phyloP scores from a whole-genome alignment of 2,329 filamentous ascomycete genomes.

The Neobulgaria alba region DNA sequence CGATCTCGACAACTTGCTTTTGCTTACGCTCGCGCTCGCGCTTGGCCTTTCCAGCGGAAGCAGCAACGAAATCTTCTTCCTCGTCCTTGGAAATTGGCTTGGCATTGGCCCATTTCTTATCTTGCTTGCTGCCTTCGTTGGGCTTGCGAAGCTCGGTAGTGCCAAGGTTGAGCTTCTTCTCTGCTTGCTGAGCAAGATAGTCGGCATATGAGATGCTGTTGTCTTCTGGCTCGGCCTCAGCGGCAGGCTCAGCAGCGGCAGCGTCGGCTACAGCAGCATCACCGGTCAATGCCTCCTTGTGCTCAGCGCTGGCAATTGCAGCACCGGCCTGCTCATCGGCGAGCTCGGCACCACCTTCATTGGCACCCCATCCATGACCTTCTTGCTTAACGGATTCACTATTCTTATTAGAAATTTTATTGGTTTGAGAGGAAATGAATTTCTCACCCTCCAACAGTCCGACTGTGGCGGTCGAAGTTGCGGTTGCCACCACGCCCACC shows the following conservation, averaged over 20 bases:
- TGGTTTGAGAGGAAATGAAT: background rate
- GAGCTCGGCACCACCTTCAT: conserved; percentile 73
- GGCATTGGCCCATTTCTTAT: conserved; percentile 90
- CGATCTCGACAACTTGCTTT: conserved; percentile 84
- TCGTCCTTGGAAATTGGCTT: conserved; percentile 59
- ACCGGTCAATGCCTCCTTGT: conserved; percentile 57
- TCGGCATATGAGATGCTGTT: conserved; percentile 85
- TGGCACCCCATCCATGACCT: conserved; percentile 81
- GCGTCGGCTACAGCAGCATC: conserved; percentile 35
- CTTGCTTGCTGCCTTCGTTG: conserved; percentile 80
- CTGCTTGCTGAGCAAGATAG: conserved; percentile 69
- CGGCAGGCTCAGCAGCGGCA: conserved; percentile 30
- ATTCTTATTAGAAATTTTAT: conserved; percentile 14
- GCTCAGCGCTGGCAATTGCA: conserved; percentile 76
- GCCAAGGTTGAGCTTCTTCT: conserved; percentile 68
- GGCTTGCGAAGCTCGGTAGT: conserved; percentile 71
- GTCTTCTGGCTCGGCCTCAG: conserved; percentile 48
- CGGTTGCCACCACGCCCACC: conserved; percentile 24
- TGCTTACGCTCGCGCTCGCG: conserved; percentile 85
- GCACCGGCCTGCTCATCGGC: conserved; percentile 89
- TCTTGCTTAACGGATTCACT: conserved; percentile 81
- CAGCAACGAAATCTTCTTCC: conserved; percentile 70
- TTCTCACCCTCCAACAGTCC: conserved; percentile 25
- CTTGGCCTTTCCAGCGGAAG: conserved; percentile 65
- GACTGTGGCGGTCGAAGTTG: conserved; percentile 31